phyloP scores from a whole-genome alignment of 2,329 filamentous ascomycete genomes.

The Talaromyces sp. region DNA sequence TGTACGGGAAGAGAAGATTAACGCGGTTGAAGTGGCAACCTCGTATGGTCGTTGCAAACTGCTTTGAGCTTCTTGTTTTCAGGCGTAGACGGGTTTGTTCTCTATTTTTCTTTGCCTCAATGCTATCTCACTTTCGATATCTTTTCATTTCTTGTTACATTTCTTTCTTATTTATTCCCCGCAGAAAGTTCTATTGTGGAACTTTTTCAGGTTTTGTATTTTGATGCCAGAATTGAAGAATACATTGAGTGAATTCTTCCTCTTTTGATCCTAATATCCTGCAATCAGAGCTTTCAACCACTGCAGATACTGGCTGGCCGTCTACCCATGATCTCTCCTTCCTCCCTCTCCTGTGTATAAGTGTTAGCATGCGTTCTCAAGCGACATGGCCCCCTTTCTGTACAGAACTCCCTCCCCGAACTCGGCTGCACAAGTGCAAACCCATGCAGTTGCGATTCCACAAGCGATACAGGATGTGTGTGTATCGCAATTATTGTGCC shows the following conservation, averaged over 20 bases:
- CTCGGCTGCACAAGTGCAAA: neutral
- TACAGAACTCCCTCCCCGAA: conserved; percentile 1
- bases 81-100: conserved; percentile 11
- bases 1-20: neutral
- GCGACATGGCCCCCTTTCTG: neutral
- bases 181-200: neutral
- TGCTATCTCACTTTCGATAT: conserved; percentile 16
- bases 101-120: conserved; percentile 11
- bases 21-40: conserved; percentile 7
- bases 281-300: neutral
- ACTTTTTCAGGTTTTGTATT: conserved; percentile 11
- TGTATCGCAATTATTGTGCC: neutral
- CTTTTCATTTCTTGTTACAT: conserved; percentile 14
- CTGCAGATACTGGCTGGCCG: neutral
- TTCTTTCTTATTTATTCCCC: conserved; percentile 17
- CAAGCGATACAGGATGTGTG: neutral
- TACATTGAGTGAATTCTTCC: neutral
- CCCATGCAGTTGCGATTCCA: neutral
- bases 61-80: neutral
- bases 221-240: conserved; percentile 8
- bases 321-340: neutral
- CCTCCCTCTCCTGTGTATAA: neutral
- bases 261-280: neutral
- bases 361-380: neutral
- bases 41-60: neutral